These are phyloP conservation scores for Tetraselmis chui DNA, from an alignment of 139 green algal species.

Conservation along the genomic window DNA sequence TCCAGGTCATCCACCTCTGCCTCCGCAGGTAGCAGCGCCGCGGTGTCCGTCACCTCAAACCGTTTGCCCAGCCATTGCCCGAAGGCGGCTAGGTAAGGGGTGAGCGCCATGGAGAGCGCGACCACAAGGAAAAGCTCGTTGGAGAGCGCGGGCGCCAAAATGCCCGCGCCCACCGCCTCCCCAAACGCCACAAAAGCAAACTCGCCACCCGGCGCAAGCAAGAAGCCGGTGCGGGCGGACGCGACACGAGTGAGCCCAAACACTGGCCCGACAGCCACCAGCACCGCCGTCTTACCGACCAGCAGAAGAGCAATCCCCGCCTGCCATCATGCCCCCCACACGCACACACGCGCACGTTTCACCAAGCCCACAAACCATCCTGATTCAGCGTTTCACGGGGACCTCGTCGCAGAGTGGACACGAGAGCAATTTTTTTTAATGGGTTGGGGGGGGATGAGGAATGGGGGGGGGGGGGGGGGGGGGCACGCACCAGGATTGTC, in stretches of 20 bases:
- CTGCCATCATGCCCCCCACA: no score
- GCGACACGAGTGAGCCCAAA: slow-evolving; percentile 81
- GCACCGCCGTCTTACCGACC: slow-evolving; percentile 56
- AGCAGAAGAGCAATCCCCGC: slow-evolving; percentile 18
- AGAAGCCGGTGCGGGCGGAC: slow-evolving; percentile 55
- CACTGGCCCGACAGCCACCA: slow-evolving; percentile 63
- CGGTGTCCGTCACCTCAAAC: slow-evolving; percentile 77
- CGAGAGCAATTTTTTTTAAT: no score
- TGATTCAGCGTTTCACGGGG: no score
- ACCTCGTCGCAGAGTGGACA: no score
- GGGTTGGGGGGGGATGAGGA: no score
- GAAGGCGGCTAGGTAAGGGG: slow-evolving; percentile 79
- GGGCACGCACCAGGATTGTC: slow-evolving; percentile 47
- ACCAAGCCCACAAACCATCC: no score
- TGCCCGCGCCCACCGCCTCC: slow-evolving; percentile 59
- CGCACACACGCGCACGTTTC: no score
- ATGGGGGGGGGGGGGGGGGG: no score
- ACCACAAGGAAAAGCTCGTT: slow-evolving; percentile 93
- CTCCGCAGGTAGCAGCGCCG: slow-evolving; percentile 69
- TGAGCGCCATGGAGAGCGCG: slow-evolving; percentile 93
- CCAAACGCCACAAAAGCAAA: slow-evolving; percentile 99
- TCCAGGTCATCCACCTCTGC: slow-evolving; percentile 66
- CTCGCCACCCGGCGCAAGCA: slow-evolving; percentile 92
- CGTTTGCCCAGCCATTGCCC: slow-evolving; percentile 65
- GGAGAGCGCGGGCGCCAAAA: slow-evolving; percentile 58